Conservation (phyloP, 345 rosid genomes). For the Melaleuca alternifolia region DNA sequence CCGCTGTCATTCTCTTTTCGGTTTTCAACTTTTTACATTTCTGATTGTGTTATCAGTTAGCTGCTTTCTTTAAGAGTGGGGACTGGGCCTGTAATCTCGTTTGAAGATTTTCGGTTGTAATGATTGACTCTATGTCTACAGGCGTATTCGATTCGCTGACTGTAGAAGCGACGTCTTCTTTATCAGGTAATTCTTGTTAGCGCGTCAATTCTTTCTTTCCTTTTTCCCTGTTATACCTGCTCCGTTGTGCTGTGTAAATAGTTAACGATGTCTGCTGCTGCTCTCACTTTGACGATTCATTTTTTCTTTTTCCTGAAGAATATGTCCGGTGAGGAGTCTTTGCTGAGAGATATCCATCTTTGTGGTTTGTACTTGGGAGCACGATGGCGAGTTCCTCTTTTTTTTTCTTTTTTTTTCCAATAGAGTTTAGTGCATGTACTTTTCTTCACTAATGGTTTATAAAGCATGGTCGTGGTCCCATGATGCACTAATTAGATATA, state of each 20-base stretch:
- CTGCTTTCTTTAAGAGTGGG: background rate
- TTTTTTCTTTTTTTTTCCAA: background rate
- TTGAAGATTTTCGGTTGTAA: background rate
- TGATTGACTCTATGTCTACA: background rate
- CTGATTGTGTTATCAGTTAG: background rate
- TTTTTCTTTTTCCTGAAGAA: background rate
- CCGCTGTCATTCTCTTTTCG: background rate
- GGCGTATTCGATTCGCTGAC: background rate
- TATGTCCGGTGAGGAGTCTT: background rate
- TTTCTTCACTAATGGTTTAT: background rate
- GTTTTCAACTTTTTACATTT: background rate
- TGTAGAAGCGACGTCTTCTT: background rate
- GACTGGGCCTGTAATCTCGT: background rate
- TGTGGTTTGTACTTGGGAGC: background rate
- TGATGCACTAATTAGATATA: background rate
- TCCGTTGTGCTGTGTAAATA: background rate
- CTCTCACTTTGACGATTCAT: background rate
- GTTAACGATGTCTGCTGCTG: background rate
- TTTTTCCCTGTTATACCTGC: background rate
- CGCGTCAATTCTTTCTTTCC: background rate
- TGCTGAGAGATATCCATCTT: background rate
- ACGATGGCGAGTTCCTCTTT: background rate
- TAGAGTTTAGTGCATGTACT: background rate
- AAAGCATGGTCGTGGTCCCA: background rate
- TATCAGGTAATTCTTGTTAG: background rate